Evolutionary conservation across 495 filamentous ascomycete species (phyloP), one percentile per base, ranked within the genome.

Genomic region (Terfezia boudieri): DNA sequence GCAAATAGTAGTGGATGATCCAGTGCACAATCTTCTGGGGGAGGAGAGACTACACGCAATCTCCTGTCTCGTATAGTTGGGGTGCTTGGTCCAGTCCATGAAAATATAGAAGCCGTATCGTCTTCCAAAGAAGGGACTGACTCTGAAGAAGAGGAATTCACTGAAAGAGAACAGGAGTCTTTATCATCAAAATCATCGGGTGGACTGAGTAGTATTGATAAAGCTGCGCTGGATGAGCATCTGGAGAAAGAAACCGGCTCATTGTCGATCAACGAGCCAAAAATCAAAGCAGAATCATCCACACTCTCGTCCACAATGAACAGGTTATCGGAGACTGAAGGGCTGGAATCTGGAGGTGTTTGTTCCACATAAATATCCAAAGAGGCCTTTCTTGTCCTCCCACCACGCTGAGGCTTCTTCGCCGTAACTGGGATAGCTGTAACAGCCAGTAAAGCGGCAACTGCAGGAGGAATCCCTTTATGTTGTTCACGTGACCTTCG

Each of bases 41-140:
- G 67, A 9, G 75, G 74, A 50, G 62, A 50, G 26, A n/a, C 20
- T 48, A 32, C 26, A 32, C 43, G 14, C 43, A 9, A n/a, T 20
- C 43, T 48, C 43, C 43, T 48, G 14, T 48, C 43, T 4, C 26
- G 26, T 32, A 51, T 67, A 71, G 59, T 55, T 67, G 36, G 56
- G 67, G 57, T 52, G 51, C 52, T 59, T 57, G 59, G 46, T 56
- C 57, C 57, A 66, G 56, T 52, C 52, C 60, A 64, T 49, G 57
- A 66, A 50, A 60, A n/a, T 58, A 56, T 57, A 56, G 55, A 53
- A 58, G 53, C 58, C 49, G 60, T 57, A 55, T 79, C 78, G 35
- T 71, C 69, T 14, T 73, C 75, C 36, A 83, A 64, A 0, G 79
- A 81, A 11, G 79, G 79, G 54, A 77, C 73, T 0, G 79, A 82